Evolutionary conservation across 192 early-diverging fungal genomes (phyloP), one percentile per base, ranked within the genome.

Genomic region (Dispira parvispora): DNA sequence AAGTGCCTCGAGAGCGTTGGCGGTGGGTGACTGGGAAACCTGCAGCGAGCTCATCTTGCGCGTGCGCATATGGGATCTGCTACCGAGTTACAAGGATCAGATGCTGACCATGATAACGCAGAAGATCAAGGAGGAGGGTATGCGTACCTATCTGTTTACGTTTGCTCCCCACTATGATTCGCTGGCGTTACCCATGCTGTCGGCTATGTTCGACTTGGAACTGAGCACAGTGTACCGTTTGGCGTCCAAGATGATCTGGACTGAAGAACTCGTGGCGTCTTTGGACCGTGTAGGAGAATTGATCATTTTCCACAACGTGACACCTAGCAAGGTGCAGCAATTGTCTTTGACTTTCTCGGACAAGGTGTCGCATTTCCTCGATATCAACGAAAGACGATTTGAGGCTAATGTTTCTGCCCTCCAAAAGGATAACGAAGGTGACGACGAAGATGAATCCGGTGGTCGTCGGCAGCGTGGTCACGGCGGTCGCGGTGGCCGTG

Each of bases 31-130:
- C 75, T 99, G 96, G 96, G 78, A 93, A 66, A 82, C 80, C 67
- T 86, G 85, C 60, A 74, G 75, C 63, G 88, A 95, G 52, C 80
- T 82, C 52, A 91, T 99, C 69, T 69, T 80, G 66, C 82, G 83
- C 25, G 94, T 99, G 75, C 93, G 92, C 75, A 90, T 96, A 65
- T 99, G 96, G 96, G 86, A 92, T 64, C 79, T 96, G 61, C 84
- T 96, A 76, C 82, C 90, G 13, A 67, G 67, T 23, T 79, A 85
- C 43, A 72, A 78, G 28, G 77, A 86, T n/a, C 69, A 81, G 62
- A 90, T 96, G 80, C 94, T 92, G 77, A 82, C 82, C 16, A 94
- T 95, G 88, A 76, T 99, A 47, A 78, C 82, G 43, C 65, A 72
- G 57, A 91, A 93, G 76, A 96, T 98, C 73, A 88, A 99, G 75